Evolutionary conservation across 2,329 filamentous ascomycete species (phyloP).

Genomic region (Xylariaceae sp.): DNA sequence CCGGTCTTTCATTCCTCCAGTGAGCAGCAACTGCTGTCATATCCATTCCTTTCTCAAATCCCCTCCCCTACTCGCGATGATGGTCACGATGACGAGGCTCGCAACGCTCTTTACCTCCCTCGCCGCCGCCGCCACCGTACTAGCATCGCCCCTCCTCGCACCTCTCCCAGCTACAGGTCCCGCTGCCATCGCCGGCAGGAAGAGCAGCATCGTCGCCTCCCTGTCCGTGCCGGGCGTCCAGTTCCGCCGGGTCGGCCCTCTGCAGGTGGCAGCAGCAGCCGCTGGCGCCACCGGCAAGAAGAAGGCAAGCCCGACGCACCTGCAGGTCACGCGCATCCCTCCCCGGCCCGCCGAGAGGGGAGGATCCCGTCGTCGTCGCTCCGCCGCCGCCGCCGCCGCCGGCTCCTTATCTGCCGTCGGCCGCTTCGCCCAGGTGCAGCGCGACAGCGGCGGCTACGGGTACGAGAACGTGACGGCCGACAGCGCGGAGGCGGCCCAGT

Average conservation of each 20-base stretch:
- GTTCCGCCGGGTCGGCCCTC: slow-evolving; percentile 8
- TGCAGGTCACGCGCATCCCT: slow-evolving; percentile 6
- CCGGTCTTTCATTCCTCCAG: no score
- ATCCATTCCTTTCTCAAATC: neutral
- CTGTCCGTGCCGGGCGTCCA: slow-evolving; percentile 12
- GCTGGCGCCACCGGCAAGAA: slow-evolving; percentile 1
- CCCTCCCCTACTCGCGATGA: no score
- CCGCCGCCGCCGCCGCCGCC: no score
- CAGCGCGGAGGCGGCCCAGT: slow-evolving; percentile 25
- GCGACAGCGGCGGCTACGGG: slow-evolving; percentile 14
- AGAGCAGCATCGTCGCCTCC: slow-evolving; percentile 6
- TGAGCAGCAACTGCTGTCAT: no score
- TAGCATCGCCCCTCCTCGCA: slow-evolving; percentile 1
- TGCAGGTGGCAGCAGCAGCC: no score
- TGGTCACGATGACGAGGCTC: slow-evolving; percentile 3
- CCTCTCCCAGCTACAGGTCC: neutral
- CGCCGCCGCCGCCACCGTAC: slow-evolving; percentile 5
- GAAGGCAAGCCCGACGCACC: slow-evolving; percentile 8
- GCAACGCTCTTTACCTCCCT: slow-evolving; percentile 4
- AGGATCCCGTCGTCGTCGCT: slow-evolving; percentile 4
- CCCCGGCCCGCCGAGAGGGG: neutral
- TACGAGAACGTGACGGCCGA: slow-evolving; percentile 28
- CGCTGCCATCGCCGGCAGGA: no score
- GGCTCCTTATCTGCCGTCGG: slow-evolving; percentile 23
- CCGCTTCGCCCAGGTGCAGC: slow-evolving; percentile 23